phyloP scores from a whole-genome alignment of 2,329 filamentous ascomycete genomes.

The Trichoderma atroviride region DNA sequence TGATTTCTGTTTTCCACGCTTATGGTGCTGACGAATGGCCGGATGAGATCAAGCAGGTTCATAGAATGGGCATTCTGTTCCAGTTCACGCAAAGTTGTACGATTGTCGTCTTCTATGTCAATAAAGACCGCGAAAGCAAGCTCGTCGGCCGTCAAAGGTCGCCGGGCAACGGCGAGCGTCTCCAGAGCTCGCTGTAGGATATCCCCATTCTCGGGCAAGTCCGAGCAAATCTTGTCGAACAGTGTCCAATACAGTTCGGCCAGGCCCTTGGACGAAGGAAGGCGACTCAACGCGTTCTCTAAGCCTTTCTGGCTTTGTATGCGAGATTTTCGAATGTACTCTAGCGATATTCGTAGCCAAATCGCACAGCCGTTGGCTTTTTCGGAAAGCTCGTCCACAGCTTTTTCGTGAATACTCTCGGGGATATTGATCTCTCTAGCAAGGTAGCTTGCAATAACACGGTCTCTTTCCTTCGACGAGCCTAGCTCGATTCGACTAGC shows the following conservation, averaged over 20 bases:
- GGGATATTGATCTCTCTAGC: conserved; percentile 2
- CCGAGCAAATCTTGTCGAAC: conserved; percentile 1
- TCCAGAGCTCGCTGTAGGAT: conserved; percentile 6
- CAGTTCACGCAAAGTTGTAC: conserved; percentile 2
- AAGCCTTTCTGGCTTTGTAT: neutral
- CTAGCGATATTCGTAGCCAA: conserved; percentile 21
- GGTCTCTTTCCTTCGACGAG: neutral
- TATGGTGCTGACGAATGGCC: conserved; percentile 18
- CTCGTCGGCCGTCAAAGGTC: conserved; percentile 13
- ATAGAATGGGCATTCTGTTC: conserved; percentile 2
- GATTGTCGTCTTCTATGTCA: neutral
- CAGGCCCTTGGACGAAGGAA: conserved; percentile 10
- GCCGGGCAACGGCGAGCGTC: conserved; percentile 16
- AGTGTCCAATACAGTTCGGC: conserved; percentile 21
- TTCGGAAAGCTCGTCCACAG: conserved; percentile 2
- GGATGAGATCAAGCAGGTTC: conserved; percentile 20
- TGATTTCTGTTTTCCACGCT: neutral
- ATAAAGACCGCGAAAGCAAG: conserved; percentile 19
- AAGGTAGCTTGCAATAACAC: conserved; percentile 1
- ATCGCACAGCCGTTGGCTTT: conserved; percentile 25
- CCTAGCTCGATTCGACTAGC: conserved; percentile 1
- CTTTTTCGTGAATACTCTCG: neutral
- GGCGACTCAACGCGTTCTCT: neutral
- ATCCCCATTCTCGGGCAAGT: conserved; percentile 9
- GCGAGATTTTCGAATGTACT: conserved; percentile 9